Conservation (phyloP, 164 flowering plant species). For the Brasenia schreberi region DNA sequence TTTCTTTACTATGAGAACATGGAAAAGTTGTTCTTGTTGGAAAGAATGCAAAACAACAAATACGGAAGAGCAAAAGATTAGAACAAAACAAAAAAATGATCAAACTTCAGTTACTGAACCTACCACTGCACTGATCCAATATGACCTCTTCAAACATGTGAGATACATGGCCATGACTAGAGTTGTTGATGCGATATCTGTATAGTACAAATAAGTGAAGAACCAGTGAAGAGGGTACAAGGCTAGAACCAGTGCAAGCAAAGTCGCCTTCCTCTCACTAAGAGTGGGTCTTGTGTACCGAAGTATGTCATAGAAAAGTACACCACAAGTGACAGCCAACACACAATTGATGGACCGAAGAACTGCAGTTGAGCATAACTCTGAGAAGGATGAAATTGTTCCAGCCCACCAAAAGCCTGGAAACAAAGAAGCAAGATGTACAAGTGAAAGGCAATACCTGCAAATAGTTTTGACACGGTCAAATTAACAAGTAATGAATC, state of each 20-base stretch:
- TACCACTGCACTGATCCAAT: slow-evolving; percentile 69
- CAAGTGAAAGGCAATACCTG: slow-evolving; percentile 96
- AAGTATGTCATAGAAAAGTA: slow-evolving; percentile 56
- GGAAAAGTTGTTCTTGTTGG: too few species aligned
- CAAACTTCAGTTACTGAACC: slow-evolving; percentile 6
- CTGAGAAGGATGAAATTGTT: slow-evolving; percentile 31
- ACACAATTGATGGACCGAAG: slow-evolving; percentile 72
- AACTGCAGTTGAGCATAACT: slow-evolving; percentile 41
- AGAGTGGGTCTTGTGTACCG: slow-evolving; percentile 44
- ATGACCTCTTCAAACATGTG: slow-evolving; percentile 53
- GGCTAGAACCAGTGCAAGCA: slow-evolving; percentile 45
- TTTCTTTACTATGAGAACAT: too few species aligned
- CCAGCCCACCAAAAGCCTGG: slow-evolving; percentile 37
- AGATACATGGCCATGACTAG: slow-evolving; percentile 81
- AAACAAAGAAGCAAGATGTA: slow-evolving; percentile 71
- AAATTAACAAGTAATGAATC: slow-evolving; percentile 10
- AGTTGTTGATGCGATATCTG: slow-evolving; percentile 82
- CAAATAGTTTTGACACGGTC: slow-evolving; percentile 22
- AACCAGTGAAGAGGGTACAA: slow-evolving; percentile 92
- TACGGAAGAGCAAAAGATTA: too few species aligned
- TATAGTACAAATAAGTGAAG: slow-evolving; percentile 84
- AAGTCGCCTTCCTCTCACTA: slow-evolving; percentile 44
- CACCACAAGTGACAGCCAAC: slow-evolving; percentile 59
- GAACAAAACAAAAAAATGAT: not conserved
- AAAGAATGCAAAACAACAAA: too few species aligned